Base-by-base conservation (phyloP, 2,329 filamentous ascomycete genomes). In the Malbranchea cinnamomea region DNA sequence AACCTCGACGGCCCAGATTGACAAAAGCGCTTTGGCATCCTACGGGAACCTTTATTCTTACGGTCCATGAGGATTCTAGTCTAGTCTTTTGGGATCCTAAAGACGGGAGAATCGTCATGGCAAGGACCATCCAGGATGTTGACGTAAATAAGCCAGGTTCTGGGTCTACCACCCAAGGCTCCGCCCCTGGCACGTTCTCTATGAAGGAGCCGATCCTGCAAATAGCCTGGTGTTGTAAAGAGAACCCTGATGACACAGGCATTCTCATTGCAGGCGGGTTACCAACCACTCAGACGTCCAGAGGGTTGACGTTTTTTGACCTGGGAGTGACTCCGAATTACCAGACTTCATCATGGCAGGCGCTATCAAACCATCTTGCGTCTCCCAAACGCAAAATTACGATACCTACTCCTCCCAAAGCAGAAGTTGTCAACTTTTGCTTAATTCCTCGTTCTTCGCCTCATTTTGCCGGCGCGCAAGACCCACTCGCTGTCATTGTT, bases 11-110 rank as follows among this genome's bases (percentile, higher is more conserved):
- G 42, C 89, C 87, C 9, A 71, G 68, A 34, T 56, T 95, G 37
- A 82, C 76, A 1, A 80, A 92, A 42, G 85, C 83, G 1, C 53
- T 87, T 10, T 98, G 87, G 85, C 89, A 98, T 57, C 89, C 89
- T 0, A 92, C 82, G 1, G 89, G 85, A 0, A 91, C 82, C 0
- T 93, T 93, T 45, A 60, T 94, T 21, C 50, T 89, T 41, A 92
- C 83, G 0, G 80, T 76, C 1, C 80, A 94, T 47, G 84, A 93
- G 33, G 89, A 98, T 49, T 78, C 79, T 19, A 93, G 82, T 43
- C 60, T 98, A 26, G 87, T 92, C 0, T 78, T 95, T 42, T 98
- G 87, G 85, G 89, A 98, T 52, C 63, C 78, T 1, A 91, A 84
- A 45, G 87, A 95, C 47, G 83, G 82, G 5, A 74, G 80, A 33